Evolutionary conservation across 2,329 filamentous ascomycete genomes (phyloP), one percentile per base, ranked within the genome.

Genomic region (Rhynchosporium agropyri): DNA sequence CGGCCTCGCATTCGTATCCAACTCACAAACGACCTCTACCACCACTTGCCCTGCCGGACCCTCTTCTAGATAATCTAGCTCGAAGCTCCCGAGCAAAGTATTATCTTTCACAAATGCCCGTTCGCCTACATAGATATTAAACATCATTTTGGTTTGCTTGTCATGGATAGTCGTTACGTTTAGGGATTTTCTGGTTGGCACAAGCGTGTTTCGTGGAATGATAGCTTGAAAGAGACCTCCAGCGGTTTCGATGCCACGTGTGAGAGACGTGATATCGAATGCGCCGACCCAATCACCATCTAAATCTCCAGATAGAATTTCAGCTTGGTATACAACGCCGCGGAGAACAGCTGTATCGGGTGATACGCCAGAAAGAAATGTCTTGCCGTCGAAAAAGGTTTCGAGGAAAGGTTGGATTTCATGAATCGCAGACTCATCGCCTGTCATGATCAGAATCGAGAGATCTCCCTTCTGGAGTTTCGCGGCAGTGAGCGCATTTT

Each of bases 81-180:
- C 88, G 76, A 90, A 88, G 74, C 88, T 86, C 68, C 87, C 88
- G 3, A 89, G 80, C 40, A 83, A 87, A 64, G 84, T 89, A 79
- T 90, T 90, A 76, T 89, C 85, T 69, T 86, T 84, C 74, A 87
- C 89, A 77, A 89, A 87, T 61, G 86, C 85, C 75, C 88, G 84
- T 77, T 89, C 86, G 76, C 87, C 87, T 78, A 89, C 86, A 79
- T 78, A 89, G 20, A 88, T 83, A 28, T 83, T 84, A 77, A 89
- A 88, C 71, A 87, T 83, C 10, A 88, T 84, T 42, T 84, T 86
- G 63, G 80, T 80, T 73, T 86, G 83, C 73, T 73, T 71, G 60
- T 77, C 74, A 36, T 77, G 78, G 29, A 84, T 80, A 8, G 86
- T 89, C 65, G 57, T 57, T 9, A 63, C 31, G n/a, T 40, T 63